Evolutionary conservation across 2,329 filamentous ascomycete species (phyloP), one percentile per base, ranked within the genome.

Genomic region (Phyllosticta citribraziliensis): DNA sequence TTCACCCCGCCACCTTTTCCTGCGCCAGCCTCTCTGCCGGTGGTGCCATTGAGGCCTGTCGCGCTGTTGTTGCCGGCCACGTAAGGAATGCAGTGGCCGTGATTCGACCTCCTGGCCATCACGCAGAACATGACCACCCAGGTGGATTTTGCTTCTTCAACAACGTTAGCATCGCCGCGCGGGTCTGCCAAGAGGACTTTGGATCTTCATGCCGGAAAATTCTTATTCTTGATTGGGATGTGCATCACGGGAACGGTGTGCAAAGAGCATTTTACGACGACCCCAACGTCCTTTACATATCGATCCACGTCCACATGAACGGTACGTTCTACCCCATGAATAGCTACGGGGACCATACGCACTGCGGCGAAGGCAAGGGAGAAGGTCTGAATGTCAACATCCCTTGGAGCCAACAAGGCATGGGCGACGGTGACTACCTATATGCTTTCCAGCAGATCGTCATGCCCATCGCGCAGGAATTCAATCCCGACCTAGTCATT

Each of bases 81-180:
- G 88, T 97, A 58, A 96, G 95, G 73, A 99, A 99, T 69, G 91
- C 90, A 0, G 94, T 99, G 71, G 94, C 94, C 1, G 88, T 99
- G 47, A 96, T 99, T 68, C 85, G 94, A 14, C 94, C 94, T 1
- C 94, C 94, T 0, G 94, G 94, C 0, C 94, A 99, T 69, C 94
- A 99, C 73, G 94, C 94, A 0, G 94, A 99, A 71, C 86, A 85
- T 62, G 83, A 94, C 68, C 80, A 86, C 40, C 84, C 93, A 0
- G 94, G 96, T 82, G 94, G 94, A 0, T 99, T 99, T 70, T 99
- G 94, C 72, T 84, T 97, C 63, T 97, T 97, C 78, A 97, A 99
- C 77, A 99, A 99, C 69, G 94, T 97, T 2, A 91, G 90, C 20
- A 88, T 99, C 62, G 93, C 92, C 1, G 87, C 91, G n/a, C 88